Base-by-base conservation (phyloP, 257 asterid genomes). In the Lantana camara region DNA sequence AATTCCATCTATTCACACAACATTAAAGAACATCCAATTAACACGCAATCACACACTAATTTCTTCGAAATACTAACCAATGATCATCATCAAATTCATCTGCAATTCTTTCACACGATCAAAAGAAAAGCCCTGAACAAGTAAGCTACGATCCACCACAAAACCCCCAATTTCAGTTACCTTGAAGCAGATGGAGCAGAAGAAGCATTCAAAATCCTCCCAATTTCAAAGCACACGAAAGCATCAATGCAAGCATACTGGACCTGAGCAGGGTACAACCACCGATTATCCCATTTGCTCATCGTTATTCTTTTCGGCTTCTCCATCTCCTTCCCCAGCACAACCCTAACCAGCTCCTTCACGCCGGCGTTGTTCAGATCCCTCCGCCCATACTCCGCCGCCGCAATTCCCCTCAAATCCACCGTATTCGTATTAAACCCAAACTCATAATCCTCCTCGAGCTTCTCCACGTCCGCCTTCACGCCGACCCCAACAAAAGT, bases 231-330 rank as follows among this genome's bases (percentile, higher is more conserved):
- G 49, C 77, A 72, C 15, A 74, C 71, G 62, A 57, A 85, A 0
- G 93, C 93, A 69, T 80, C 89, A 74, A 85, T 57, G 12, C 80
- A 74, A 10, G 85, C 91, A 34, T 79, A 82, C 58, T 69, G 55
- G 40, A 85, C 79, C 70, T 85, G 88, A 15, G 30, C 17, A 42
- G 58, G 77, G 54, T 59, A 58, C 29, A 85, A 76, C 77, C 75
- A 69, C 7, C 9, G 19, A 9, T 73, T 47, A 64, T 85, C 83
- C 93, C 93, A 85, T 24, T 64, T 19, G 63, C 89, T 82, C 85
- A 73, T 53, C 29, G 85, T 78, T 48, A 82, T 67, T 2, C 40
- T 15, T 64, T 49, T 56, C 45, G 83, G 85, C 75, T 82, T 82
- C 55, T 52, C 67, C 45, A 80, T 46, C 1, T 68, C 81, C 32